Evolutionary conservation across 169 alveolate species (phyloP), one percentile per base, ranked within the genome.

Genomic region (Eimeria necatrix): DNA sequence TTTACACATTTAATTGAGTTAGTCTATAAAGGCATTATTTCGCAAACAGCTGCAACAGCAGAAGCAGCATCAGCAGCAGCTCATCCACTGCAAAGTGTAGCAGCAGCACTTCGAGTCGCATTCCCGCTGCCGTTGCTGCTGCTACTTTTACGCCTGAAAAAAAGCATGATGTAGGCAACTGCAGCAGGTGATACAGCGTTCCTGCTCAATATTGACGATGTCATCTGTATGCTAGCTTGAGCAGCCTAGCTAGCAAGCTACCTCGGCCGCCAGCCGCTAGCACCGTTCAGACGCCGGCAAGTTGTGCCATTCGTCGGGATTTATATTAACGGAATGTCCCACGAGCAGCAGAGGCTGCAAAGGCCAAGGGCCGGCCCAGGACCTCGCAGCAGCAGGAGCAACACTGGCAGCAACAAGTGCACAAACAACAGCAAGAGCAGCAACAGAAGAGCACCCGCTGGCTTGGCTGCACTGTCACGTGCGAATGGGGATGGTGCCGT

Each of bases 31-130:
- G 41, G 41, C 41, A 32, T 32, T 32, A 2, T 32, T 32, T 32
- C 41, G 41, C 68, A 56, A 10, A 10, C 68, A 56, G 68, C 68
- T 12, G 18, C 68, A 56, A 32, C 74, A 7, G 74, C 24, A 64
- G 74, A 22, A 64, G 74, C 74, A 64, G 74, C 74, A 12, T 14
- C 74, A 64, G 74, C 74, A 6, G 24, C 74, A 9, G 74, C 46
- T 16, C 70, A 20, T 20, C 74, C 22, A 32, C 41, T 3, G 24
- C 74, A 56, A 10, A 56, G 0, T 10, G 4, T 56, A 20, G 5
- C 74, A 12, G 18, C 41, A 32, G 41, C 41, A 32, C 41, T 32
- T 32, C 41, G 41, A 32, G 41, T 32, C 41, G 41, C 41, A 32
- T 32, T 32, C 41, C 41, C 41, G 41, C 41, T 32, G 41, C 41